These are phyloP conservation scores for Cytospora schulzeri DNA, from an alignment of 2,329 filamentous ascomycete genomes.

Conservation along the genomic window DNA sequence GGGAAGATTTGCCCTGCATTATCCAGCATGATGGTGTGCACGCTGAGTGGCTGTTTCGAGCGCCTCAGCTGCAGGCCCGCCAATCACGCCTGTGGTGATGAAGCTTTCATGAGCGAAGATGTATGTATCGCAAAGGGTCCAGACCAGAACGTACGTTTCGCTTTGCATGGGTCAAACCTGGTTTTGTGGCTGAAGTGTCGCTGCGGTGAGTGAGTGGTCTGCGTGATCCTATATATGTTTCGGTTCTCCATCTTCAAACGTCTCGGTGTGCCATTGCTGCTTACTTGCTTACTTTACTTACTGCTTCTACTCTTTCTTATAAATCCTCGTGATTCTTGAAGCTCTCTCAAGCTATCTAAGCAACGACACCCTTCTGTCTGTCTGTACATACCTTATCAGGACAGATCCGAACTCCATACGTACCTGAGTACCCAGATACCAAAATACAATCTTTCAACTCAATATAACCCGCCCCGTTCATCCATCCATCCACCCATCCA, in stretches of 20 bases:
- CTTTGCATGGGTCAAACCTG: constrained; percentile 23
- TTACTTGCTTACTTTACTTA: too few relatives aligned
- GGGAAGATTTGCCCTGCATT: neutral
- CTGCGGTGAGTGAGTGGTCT: constrained; percentile 4
- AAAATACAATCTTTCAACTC: neutral
- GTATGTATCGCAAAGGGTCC: constrained; percentile 2
- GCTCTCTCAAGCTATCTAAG: neutral
- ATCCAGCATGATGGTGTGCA: neutral
- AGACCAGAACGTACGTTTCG: neutral
- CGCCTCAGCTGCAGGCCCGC: constrained; percentile 4
- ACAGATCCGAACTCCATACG: neutral
- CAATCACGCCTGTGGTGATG: neutral
- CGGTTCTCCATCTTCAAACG: neutral
- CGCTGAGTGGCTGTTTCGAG: constrained; percentile 14
- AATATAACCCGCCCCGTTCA: neutral
- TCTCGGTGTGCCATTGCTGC: neutral
- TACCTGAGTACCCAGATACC: neutral
- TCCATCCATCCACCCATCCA: too few relatives aligned
- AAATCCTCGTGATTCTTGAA: neutral
- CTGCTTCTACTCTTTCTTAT: neutral
- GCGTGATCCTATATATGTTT: constrained; percentile 17
- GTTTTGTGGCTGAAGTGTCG: constrained; percentile 23
- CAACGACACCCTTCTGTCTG: neutral
- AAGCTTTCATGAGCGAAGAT: neutral
- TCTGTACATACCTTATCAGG: neutral